phyloP scores from a whole-genome alignment of 2,329 filamentous ascomycete species.

The Fusarium protoensiforme region DNA sequence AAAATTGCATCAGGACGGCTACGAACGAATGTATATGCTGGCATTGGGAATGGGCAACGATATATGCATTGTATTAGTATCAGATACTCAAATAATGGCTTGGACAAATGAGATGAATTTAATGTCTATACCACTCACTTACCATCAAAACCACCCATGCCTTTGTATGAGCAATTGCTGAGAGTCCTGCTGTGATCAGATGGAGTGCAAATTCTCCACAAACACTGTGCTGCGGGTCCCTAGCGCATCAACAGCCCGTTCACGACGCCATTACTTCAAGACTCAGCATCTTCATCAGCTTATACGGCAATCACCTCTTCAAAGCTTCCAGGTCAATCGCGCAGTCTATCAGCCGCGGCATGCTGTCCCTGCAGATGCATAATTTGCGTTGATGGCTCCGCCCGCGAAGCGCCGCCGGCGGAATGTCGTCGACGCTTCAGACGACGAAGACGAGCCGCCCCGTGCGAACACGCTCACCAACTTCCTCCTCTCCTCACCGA shows the following conservation, averaged over 20 bases:
- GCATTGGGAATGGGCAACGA: neutral
- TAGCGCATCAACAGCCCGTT: conserved; percentile 31
- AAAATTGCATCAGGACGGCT: conserved; percentile 3
- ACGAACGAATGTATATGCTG: conserved; percentile 2
- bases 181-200: neutral
- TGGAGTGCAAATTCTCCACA: conserved; percentile 4
- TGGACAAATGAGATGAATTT: neutral
- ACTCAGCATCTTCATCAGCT: conserved; percentile 25
- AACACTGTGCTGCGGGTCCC: conserved; percentile 32
- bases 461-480: conserved; percentile 61
- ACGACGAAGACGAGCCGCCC: conserved; percentile 60
- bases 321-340: conserved; percentile 4
- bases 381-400: conserved; percentile 62
- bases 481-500: conserved; percentile 66
- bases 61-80: conserved; percentile 4
- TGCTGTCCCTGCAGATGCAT: conserved; percentile 41
- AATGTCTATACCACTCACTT: neutral
- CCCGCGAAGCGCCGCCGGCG: conserved; percentile 69
- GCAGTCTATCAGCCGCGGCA: conserved; percentile 33
- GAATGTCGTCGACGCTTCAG: conserved; percentile 62
- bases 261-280: conserved; percentile 29
- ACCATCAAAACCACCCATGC: neutral
- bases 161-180: neutral
- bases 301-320: conserved; percentile 3
- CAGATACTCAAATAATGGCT: neutral